Conservation (phyloP, 2,329 filamentous ascomycete species). For the Colletotrichum chlorophyti region DNA sequence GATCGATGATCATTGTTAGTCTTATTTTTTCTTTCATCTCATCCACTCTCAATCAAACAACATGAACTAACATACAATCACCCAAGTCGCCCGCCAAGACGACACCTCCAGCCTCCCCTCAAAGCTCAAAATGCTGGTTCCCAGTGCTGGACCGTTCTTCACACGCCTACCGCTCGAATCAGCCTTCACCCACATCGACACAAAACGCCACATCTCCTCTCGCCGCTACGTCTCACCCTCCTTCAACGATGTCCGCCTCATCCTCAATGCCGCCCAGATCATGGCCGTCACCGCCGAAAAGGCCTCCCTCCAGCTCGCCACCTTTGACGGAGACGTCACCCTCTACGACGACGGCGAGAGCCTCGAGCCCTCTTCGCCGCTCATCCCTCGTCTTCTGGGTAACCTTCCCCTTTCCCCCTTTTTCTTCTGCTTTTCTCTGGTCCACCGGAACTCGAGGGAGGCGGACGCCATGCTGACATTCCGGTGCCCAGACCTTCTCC, state of each 20-base stretch:
- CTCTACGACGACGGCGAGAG: conserved; percentile 90
- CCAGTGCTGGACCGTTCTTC: conserved; percentile 92
- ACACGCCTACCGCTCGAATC: conserved; percentile 85
- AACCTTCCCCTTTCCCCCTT: neutral
- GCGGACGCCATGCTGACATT: neutral
- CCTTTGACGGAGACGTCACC: conserved; percentile 97
- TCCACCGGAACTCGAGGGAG: too few species aligned
- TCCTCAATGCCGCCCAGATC: conserved; percentile 93
- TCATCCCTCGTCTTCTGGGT: conserved; percentile 71
- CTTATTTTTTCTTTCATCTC: conserved; percentile 1
- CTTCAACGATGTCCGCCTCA: conserved; percentile 94
- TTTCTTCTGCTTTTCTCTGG: neutral
- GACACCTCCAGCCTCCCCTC: conserved; percentile 73
- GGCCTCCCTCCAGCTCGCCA: conserved; percentile 81
- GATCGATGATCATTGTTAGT: conserved; percentile 86
- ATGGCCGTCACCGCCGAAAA: conserved; percentile 76
- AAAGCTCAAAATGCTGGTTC: conserved; percentile 91
- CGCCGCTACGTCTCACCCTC: conserved; percentile 93
- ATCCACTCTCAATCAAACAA: neutral
- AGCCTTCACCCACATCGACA: conserved; percentile 91
- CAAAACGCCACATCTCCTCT: conserved; percentile 84
- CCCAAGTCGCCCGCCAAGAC: conserved; percentile 75
- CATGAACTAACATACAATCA: conserved; percentile 10
- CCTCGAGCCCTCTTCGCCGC: conserved; percentile 76
- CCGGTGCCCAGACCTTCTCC: conserved; percentile 66